A percentile compares a stretch with the other conserved stretches of the same genome.
These are phyloP conservation scores for Galerina sulciceps DNA, from an alignment of 768 basidiomycete species.

Conservation along the genomic window DNA sequence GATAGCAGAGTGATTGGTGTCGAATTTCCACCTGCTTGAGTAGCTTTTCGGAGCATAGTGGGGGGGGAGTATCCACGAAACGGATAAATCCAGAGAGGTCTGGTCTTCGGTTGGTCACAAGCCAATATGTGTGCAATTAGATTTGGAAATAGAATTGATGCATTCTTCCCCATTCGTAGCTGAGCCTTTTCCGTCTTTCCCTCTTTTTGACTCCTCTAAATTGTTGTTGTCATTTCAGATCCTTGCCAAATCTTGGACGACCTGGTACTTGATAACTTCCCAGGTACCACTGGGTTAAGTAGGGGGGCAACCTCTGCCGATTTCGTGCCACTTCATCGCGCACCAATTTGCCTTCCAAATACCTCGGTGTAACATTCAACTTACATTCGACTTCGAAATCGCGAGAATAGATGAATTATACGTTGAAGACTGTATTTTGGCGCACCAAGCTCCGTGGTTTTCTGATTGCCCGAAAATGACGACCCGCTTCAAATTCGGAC, in stretches of 20 bases:
- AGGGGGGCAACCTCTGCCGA: too few species aligned
- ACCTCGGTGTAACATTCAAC: too few species aligned
- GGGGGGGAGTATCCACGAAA: background rate
- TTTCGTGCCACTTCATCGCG: too few species aligned
- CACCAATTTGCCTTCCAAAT: too few species aligned
- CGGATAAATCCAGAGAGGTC: conserved; percentile 19
- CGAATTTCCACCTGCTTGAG: conserved; percentile 4
- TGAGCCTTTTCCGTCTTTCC: background rate
- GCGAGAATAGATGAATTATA: background rate
- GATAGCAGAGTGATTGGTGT: background rate
- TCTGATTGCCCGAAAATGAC: conserved; percentile 5
- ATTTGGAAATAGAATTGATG: conserved; percentile 4
- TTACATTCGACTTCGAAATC: too few species aligned
- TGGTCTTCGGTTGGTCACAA: conserved; percentile 17
- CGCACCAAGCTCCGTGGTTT: conserved; percentile 5
- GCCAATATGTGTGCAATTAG: conserved; percentile 3
- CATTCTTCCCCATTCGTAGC: background rate
- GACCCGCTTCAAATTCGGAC: conserved; percentile 27
- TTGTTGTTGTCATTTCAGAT: too few species aligned
- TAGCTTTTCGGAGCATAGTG: conserved; percentile 21
- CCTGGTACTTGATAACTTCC: too few species aligned
- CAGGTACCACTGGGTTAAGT: too few species aligned
- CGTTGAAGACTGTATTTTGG: background rate
- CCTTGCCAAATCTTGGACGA: too few species aligned
- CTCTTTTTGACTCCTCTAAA: background rate